Evolutionary conservation across 768 basidiomycete genomes (phyloP).

Genomic region (Tulasnella sp.): DNA sequence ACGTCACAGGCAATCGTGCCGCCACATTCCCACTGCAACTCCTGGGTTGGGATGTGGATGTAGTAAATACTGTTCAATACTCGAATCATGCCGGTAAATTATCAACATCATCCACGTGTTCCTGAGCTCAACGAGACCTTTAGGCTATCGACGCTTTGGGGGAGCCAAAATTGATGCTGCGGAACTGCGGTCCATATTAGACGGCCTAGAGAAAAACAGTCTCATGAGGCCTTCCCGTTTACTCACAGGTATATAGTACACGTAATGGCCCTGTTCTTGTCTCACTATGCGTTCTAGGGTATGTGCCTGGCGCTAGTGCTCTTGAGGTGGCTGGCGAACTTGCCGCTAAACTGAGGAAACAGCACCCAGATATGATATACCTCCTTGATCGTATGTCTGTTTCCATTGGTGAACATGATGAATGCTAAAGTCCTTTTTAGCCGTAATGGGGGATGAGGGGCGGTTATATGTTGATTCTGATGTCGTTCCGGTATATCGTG

Average conservation of each 20-base stretch:
- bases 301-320: conserved; percentile 74
- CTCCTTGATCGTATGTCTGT: conserved; percentile 72
- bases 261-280: background rate
- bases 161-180: conserved; percentile 66
- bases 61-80: conserved; percentile 88
- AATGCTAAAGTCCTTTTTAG: conserved; percentile 30
- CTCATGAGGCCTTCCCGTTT: conserved; percentile 58
- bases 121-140: background rate
- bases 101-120: background rate
- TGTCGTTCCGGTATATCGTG: conserved; percentile 75
- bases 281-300: conserved; percentile 38
- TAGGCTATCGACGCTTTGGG: conserved; percentile 72
- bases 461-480: conserved; percentile 76
- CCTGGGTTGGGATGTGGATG: conserved; percentile 93
- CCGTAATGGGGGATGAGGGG: conserved; percentile 90
- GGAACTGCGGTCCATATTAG: conserved; percentile 66
- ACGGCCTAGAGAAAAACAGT: conserved; percentile 59
- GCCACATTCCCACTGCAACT: conserved; percentile 45
- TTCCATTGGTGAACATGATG: background rate
- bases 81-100: conserved; percentile 79
- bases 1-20: conserved; percentile 39
- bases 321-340: conserved; percentile 52
- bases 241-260: conserved; percentile 48
- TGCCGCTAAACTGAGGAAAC: conserved; percentile 44
- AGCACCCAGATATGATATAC: conserved; percentile 57